Base-by-base conservation (phyloP, 2,329 filamentous ascomycete species). In the Hirsutella rhossiliensis region DNA sequence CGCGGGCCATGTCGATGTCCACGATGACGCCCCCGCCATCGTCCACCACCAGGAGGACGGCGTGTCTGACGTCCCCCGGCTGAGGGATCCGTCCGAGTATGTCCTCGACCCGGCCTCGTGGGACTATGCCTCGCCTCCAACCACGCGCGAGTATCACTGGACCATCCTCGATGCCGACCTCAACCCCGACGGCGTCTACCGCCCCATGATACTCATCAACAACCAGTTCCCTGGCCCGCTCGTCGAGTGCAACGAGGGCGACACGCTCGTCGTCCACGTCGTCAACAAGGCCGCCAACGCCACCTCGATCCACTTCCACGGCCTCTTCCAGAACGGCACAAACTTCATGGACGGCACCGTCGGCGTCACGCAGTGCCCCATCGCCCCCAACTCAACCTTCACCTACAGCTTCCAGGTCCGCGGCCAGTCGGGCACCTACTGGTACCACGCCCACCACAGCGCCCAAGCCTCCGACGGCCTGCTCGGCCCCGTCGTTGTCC, bases 221-320 rank as follows among this genome's bases (percentile, higher is more conserved):
- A 78, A 79, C 31, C 69, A 82, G 56, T 88, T 84, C 61, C 86
- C 86, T 0, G 73, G 85, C 1, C 85, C 85, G 6, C 61, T 84
- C 38, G 76, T 92, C 39, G 76, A 85, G 50, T 77, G 79, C 48
- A 86, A 84, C 50, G 78, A 84, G 50, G 84, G 82, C 18, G 86
- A 92, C 52, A 77, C 73, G 1, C 60, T 92, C 9, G 60, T 86
- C 4, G 76, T 88, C 38, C 76, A 84, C 29, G 69, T 87, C 42
- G 65, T 76, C 51, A 90, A 90, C 52, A 69, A 73, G 19, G 75
- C 83, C 1, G 65, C 68, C 12, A 84, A 87, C 50, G 75, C 72
- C 12, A 82, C 81, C 9, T 75, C 72, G 32, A 68, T 89, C 5
- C 85, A 90, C 56, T 89, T 84, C 59, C 85, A 90, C 52, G 85